Base-by-base conservation (phyloP, 768 basidiomycete genomes). In the Austroboletus festivus region DNA sequence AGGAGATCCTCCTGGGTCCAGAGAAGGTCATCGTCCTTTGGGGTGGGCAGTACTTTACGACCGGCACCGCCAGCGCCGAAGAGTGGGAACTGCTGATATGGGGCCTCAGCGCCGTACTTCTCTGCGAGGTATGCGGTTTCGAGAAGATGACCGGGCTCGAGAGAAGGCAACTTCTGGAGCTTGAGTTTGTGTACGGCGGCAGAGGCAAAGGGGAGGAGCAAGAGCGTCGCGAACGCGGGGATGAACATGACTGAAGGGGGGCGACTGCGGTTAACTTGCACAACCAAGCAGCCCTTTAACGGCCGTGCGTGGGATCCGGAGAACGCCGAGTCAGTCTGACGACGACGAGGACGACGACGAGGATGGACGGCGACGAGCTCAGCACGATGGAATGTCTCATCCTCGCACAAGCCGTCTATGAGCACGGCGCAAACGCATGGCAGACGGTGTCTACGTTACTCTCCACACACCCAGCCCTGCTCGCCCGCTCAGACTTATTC, bases 91-190 rank as follows among this genome's bases (percentile, higher is more conserved):
- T 80, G 73, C 53, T 68, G 69, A 60, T 78, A 75, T 24, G 64
- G 68, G 39, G 60, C 58, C 22, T 64, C 60, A 31, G 71, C 61
- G 44, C 89, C 83, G 77, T 98, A 96, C 77, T 99, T 98, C 77
- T 92, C 81, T n/a, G 86, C 84, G 48, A 98, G 86, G 67, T 89
- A 92, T 19, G 86, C 87, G 38, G 81, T 80, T 71, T 91, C 86
- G 41, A 90, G 73, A 21, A 76, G 64, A 19, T 86, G 82, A 50
- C 84, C 83, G 61, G 73, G 77, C 13, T 72, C 68, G n/a, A 73
- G 73, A 35, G 77, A 73, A 16, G 86, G 78, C 2, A 95, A 64
- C 73, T 96, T 96, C 71, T 92, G 81, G 24, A 97, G 83, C 69
- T 93, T 93, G 67, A 96, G 80, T 63, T 81, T 93, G 79, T 85